Evolutionary conservation across 2,329 filamentous ascomycete genomes (phyloP).

Genomic region (Nannizzia gypsea): DNA sequence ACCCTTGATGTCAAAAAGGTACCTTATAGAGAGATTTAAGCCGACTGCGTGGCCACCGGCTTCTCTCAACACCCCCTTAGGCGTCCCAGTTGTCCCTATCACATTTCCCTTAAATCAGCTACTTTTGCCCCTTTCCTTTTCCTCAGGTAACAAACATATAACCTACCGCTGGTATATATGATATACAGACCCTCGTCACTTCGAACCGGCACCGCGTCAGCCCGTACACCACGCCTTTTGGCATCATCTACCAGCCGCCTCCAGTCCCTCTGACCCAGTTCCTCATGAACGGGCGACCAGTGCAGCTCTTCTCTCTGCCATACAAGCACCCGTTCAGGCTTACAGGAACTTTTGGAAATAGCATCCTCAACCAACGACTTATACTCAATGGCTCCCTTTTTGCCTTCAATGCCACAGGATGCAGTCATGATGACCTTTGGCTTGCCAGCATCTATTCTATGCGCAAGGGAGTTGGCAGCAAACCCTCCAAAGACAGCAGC

Average conservation of each 20-base stretch:
- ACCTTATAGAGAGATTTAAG: slow-evolving; percentile 67
- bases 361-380: slow-evolving; percentile 64
- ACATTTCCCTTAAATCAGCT: no score
- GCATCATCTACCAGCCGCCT: slow-evolving; percentile 62
- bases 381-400: slow-evolving; percentile 69
- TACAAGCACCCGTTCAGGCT: slow-evolving; percentile 61
- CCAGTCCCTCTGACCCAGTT: slow-evolving; percentile 67
- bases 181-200: slow-evolving; percentile 76
- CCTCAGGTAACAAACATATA: neutral
- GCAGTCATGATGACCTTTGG: slow-evolving; percentile 72
- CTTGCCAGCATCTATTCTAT: slow-evolving; percentile 72
- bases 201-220: slow-evolving; percentile 63
- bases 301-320: slow-evolving; percentile 71
- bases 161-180: slow-evolving; percentile 63
- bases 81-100: slow-evolving; percentile 61
- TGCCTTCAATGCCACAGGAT: slow-evolving; percentile 82
- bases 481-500: slow-evolving; percentile 92
- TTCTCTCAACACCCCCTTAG: slow-evolving; percentile 73
- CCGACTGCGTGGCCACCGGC: slow-evolving; percentile 81
- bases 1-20: slow-evolving; percentile 70
- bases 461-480: slow-evolving; percentile 65
- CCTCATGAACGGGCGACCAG: slow-evolving; percentile 59
- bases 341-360: slow-evolving; percentile 53
- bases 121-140: neutral
- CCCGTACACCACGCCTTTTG: slow-evolving; percentile 52